Base-by-base conservation (phyloP, 768 basidiomycete genomes). In the Auricularia cornea region DNA sequence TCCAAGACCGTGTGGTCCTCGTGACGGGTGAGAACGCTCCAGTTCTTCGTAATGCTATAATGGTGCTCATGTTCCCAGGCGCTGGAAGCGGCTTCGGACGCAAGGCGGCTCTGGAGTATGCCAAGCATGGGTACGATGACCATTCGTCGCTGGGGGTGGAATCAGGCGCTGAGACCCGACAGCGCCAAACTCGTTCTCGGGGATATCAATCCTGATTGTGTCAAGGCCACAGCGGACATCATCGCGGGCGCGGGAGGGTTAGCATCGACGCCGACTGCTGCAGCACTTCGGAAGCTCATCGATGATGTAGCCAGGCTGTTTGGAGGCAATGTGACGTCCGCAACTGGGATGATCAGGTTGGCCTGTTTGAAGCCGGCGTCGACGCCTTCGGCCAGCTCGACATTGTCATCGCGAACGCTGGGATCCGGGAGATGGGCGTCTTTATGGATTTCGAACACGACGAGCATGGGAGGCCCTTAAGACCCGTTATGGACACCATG, bases 401-500 rank as follows among this genome's bases (percentile, higher is more conserved):
- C 35, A 61, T 68, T 18, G 66, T 66, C 20, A 61, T 64, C 12
- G 67, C 62, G 18, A 69, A 90, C 68, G 83, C 84, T 3, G 73
- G 69, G 26, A 63, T 67, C 59, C 20, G 72, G 29, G 81, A 82
- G 67, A 51, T 66, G 5, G 76, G 74, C 14, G 12, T 2, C 2
- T 59, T 66, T 28, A 59, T 68, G 12, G 30, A 60, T 2, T 32
- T 72, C 3, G 26, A 40, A 1, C 3, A 63, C n/a, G 66, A 66
- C 5, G 64, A 67, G 64, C 41, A 64, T 11, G 82, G 80, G 23
- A 77, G 72, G 65, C 82, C 81, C 1, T 66, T 77, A 52, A 77
- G 77, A 62, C 84, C 83, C 14, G 67, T 71, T 16, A 64, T 79
- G 60, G 68, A 66, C n/a, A 84, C 81, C 3, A 11, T 83, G 14